Conservation (phyloP, 1,284 basidiomycete species). For the Fomitopsis betulina region DNA sequence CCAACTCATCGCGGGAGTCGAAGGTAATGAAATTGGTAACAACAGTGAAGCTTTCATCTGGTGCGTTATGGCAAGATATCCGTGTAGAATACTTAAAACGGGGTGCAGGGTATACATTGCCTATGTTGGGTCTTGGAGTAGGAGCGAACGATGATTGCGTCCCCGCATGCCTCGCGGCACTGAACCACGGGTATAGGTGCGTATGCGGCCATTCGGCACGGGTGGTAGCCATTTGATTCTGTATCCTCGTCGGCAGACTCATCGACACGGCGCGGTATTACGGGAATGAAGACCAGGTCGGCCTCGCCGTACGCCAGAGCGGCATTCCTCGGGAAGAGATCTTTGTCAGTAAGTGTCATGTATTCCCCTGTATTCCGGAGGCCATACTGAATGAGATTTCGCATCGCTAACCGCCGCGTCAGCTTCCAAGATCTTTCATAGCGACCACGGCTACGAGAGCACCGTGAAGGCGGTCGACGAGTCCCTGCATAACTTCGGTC, state of each 20-base stretch:
- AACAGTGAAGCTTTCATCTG: too few relatives aligned
- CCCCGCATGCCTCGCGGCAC: slow-evolving; percentile 58
- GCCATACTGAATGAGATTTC: too few relatives aligned
- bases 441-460: slow-evolving; percentile 21
- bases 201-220: slow-evolving; percentile 10
- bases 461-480: slow-evolving; percentile 29
- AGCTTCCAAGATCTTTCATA: slow-evolving; percentile 19
- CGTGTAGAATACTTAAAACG: too few relatives aligned
- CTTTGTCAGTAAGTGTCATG: slow-evolving; percentile 66
- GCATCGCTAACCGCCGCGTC: neutral
- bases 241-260: slow-evolving; percentile 37
- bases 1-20: too few relatives aligned
- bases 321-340: slow-evolving; percentile 50
- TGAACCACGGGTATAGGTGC: slow-evolving; percentile 74
- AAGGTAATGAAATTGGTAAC: too few relatives aligned
- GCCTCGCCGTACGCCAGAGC: slow-evolving; percentile 51
- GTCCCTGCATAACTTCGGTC: slow-evolving; percentile 35
- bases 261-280: slow-evolving; percentile 74
- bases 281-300: slow-evolving; percentile 65
- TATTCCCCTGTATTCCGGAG: too few relatives aligned
- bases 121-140: slow-evolving; percentile 77
- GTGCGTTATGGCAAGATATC: too few relatives aligned
- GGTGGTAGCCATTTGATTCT: too few relatives aligned
- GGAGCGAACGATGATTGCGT: slow-evolving; percentile 65
- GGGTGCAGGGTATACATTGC: slow-evolving; percentile 51